phyloP scores from a whole-genome alignment of 106 monocot genomes.

The Apostasia shenzhenica region DNA sequence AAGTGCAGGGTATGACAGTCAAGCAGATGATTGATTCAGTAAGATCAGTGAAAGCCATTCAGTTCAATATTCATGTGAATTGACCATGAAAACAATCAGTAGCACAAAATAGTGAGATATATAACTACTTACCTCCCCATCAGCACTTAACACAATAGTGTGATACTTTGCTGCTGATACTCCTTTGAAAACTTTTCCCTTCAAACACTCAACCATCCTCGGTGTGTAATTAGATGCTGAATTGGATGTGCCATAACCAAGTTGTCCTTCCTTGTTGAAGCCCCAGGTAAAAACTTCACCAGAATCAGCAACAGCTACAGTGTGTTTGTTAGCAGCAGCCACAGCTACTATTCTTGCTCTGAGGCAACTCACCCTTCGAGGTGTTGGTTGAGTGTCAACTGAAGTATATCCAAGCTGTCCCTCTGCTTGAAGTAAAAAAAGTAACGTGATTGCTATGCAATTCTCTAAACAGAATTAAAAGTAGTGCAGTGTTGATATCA shows the following conservation, averaged over 20 bases:
- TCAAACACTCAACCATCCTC: conserved; percentile 87
- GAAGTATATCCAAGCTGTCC: conserved; percentile 98
- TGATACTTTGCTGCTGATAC: conserved; percentile 94
- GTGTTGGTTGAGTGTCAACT: conserved; percentile 88
- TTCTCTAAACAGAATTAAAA: too few relatives aligned
- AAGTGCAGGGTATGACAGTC: not conserved
- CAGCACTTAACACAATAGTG: conserved; percentile 68
- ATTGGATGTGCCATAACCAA: conserved; percentile 98
- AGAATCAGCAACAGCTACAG: conserved; percentile 73
- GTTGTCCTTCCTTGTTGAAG: conserved; percentile 97
- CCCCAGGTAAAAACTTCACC: conserved; percentile 99
- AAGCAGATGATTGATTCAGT: not conserved
- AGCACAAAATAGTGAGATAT: too few relatives aligned
- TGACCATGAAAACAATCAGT: not conserved
- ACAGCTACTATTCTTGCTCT: conserved; percentile 63
- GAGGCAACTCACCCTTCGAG: conserved; percentile 78
- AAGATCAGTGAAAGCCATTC: not conserved
- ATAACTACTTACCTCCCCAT: conserved; percentile 65
- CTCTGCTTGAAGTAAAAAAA: conserved; percentile 39
- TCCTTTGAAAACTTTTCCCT: conserved; percentile 70
- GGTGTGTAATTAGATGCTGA: conserved; percentile 95
- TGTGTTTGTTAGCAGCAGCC: conserved; percentile 96
- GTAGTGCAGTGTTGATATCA: too few relatives aligned
- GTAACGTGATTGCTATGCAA: too few relatives aligned
- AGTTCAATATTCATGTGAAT: not conserved